Percentiles rank a stretch among this genome's conserved stretches.
Evolutionary conservation across 2,329 filamentous ascomycete species (phyloP).

Genomic region (Colletotrichum horii): DNA sequence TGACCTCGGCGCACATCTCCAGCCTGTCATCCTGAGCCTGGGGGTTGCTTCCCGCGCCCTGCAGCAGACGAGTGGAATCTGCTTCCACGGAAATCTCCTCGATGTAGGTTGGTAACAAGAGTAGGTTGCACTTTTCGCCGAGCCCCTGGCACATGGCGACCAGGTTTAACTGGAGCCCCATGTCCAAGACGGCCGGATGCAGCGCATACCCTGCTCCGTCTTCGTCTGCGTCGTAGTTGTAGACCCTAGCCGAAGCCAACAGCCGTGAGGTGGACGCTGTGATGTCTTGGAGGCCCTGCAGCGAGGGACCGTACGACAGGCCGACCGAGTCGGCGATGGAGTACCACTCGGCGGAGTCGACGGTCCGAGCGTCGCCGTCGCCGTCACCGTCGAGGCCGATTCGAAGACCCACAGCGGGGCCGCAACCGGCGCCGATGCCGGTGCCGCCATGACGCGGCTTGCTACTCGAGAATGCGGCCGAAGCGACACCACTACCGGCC

Average conservation of each 20-base stretch:
- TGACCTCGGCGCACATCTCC: background rate
- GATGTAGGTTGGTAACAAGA: background rate
- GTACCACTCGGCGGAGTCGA: background rate
- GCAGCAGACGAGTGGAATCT: background rate
- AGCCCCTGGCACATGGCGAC: conserved; percentile 3
- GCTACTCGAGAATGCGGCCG: background rate
- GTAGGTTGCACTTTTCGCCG: background rate
- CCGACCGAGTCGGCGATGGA: background rate
- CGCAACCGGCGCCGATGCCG: background rate
- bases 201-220: background rate
- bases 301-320: background rate
- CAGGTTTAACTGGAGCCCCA: background rate
- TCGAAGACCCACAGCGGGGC: accelerated
- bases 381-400: background rate
- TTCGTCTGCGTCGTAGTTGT: background rate
- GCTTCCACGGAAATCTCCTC: background rate
- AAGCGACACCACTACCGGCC: background rate
- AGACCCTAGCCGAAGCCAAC: background rate
- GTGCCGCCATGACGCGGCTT: background rate
- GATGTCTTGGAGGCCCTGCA: background rate
- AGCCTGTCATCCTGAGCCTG: background rate
- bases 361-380: background rate
- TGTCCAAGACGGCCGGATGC: background rate
- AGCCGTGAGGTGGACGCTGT: background rate
- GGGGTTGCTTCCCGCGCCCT: background rate